Evolutionary conservation across 192 early-diverging fungal species (phyloP), one percentile per base, ranked within the genome.

Genomic region (Linnemannia zychae): DNA sequence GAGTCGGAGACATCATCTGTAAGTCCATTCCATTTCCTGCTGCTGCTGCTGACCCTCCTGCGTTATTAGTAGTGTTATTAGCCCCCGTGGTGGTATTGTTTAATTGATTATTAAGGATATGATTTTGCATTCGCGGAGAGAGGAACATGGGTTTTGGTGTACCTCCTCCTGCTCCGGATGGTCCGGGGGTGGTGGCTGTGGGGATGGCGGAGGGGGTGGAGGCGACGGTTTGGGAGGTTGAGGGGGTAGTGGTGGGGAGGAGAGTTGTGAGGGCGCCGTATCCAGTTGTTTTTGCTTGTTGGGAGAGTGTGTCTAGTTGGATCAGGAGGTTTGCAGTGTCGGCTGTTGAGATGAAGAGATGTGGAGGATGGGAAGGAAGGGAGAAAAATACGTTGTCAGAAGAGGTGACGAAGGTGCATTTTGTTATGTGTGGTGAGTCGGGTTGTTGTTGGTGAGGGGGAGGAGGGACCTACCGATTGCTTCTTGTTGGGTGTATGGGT

Each of bases 401-500:
- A 44, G 40, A 44, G 40, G 9, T 6, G 40, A 44, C 40, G 9
- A 44, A 9, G 40, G 40, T n/a, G n/a, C n/a, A n/a, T n/a, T n/a
- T n/a, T n/a, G n/a, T n/a, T n/a, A n/a, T n/a, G n/a, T 4, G 22
- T 24, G 22, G 22, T 57, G 22, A 4, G 7, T 28, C 0, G 3
- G 9, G n/a, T 28, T 7, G 52, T 57, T 44, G 40, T 3, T 57
- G 52, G 22, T 52, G 49, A 20, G 5, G 46, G 20, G 6, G 17
- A 5, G 20, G 31, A n/a, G 16, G 7, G 28, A 0, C 67, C 71
- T 82, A 82, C 80, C 70, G 34, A 84, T 79, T 11, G 83, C 83
- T 63, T 85, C 83, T 20, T 85, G 77, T 67, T 85, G 83, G 5
- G 83, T n/a, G 37, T 85, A 85, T 33, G 83, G 83, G n/a, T 85